Conservation (phyloP, 1,284 basidiomycete species). For the Cutaneotrichosporon sp. region DNA sequence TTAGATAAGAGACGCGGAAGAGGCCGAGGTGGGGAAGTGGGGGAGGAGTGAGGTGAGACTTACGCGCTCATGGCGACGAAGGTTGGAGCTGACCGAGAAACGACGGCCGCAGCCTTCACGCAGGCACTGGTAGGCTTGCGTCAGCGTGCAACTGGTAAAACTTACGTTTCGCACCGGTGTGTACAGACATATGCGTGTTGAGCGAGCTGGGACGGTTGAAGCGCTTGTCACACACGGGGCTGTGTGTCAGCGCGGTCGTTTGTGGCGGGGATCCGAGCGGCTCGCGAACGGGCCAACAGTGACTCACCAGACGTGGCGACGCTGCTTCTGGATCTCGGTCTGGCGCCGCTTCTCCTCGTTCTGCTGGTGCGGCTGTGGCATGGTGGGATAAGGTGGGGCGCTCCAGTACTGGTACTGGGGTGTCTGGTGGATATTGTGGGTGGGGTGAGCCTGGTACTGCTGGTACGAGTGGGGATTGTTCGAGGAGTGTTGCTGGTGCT, state of each 20-base stretch:
- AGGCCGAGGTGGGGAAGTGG: not conserved
- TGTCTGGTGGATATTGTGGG: conserved; percentile 3
- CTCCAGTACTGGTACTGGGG: conserved; percentile 12
- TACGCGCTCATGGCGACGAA: conserved; percentile 60
- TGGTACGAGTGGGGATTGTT: not conserved
- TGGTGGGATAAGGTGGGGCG: conserved; percentile 7
- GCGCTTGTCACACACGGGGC: conserved; percentile 59
- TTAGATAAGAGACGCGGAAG: not conserved
- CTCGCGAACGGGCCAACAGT: not conserved
- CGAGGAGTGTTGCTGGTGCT: not conserved
- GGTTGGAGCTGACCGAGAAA: conserved; percentile 65
- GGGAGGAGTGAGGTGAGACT: conserved; percentile 11
- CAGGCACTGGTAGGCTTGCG: conserved; percentile 59
- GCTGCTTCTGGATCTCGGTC: conserved; percentile 22
- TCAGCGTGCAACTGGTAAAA: conserved; percentile 11
- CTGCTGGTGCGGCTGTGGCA: not conserved
- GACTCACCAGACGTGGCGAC: conserved; percentile 34
- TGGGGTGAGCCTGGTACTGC: not conserved
- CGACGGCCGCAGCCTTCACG: conserved; percentile 58
- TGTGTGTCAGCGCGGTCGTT: conserved; percentile 16
- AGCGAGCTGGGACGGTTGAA: conserved; percentile 66
- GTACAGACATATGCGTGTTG: conserved; percentile 66
- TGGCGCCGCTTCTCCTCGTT: conserved; percentile 16
- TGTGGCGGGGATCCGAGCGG: not conserved
- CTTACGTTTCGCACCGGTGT: conserved; percentile 64